phyloP scores from a whole-genome alignment of 371 early-diverging fungal genomes.

The Mucor indicus region DNA sequence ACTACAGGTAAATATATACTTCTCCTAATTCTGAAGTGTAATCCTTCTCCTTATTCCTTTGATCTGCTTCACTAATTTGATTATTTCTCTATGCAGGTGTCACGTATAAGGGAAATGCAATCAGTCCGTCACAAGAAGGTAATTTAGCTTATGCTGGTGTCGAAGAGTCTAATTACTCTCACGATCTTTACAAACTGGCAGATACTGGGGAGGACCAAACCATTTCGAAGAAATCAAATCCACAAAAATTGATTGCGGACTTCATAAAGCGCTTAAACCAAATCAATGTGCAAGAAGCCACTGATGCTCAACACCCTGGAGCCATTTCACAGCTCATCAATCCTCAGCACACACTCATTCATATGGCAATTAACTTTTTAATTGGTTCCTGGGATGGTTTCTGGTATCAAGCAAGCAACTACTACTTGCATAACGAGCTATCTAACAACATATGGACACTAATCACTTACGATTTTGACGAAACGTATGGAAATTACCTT shows the following conservation, averaged over 20 bases:
- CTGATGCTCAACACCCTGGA: conserved; percentile 34
- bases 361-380: conserved; percentile 50
- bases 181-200: conserved; percentile 41
- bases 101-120: conserved; percentile 43
- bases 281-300: conserved; percentile 24
- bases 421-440: conserved; percentile 49
- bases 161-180: conserved; percentile 27
- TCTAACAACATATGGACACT: conserved; percentile 45
- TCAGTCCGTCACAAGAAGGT: conserved; percentile 24
- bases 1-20: conserved; percentile 19
- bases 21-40: no score
- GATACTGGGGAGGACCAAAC: conserved; percentile 32
- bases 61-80: neutral
- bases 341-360: conserved; percentile 37
- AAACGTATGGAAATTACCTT: conserved; percentile 47
- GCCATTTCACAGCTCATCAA: conserved; percentile 36
- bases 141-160: conserved; percentile 41
- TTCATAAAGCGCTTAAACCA: conserved; percentile 28
- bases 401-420: conserved; percentile 53
- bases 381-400: conserved; percentile 51
- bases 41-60: neutral
- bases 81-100: conserved; percentile 16
- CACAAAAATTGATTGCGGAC: conserved; percentile 19
- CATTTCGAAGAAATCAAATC: conserved; percentile 19
- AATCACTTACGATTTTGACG: conserved; percentile 58